Percentiles rank a stretch among this genome's conserved stretches.
Evolutionary conservation across 768 basidiomycete species (phyloP).

Genomic region (Auriscalpium orientale): DNA sequence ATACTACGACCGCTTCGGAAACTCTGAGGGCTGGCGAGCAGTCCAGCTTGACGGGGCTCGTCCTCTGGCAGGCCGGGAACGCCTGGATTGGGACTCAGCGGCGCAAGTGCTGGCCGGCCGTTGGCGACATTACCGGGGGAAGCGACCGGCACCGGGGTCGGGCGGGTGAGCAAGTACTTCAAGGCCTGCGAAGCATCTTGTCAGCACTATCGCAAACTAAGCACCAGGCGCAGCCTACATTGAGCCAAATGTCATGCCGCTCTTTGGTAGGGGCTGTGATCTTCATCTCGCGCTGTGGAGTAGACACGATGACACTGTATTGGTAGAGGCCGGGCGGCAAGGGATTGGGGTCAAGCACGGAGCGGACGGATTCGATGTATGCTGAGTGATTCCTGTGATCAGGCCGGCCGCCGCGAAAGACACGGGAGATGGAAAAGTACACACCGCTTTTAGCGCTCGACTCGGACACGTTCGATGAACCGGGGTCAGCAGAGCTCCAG

Average conservation of each 20-base stretch:
- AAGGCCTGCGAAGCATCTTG: slow-evolving; percentile 54
- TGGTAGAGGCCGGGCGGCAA: slow-evolving; percentile 90
- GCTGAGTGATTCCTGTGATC: slow-evolving; percentile 38
- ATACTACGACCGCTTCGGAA: slow-evolving; percentile 61
- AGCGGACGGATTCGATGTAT: slow-evolving; percentile 87
- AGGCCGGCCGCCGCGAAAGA: neutral
- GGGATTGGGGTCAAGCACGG: slow-evolving; percentile 93
- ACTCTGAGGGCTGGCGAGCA: slow-evolving; percentile 61
- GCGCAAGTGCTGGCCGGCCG: slow-evolving; percentile 3
- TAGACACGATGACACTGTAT: slow-evolving; percentile 88
- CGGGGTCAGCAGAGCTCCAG: slow-evolving; percentile 94
- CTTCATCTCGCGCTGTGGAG: slow-evolving; percentile 94
- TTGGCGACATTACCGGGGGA: slow-evolving; percentile 15
- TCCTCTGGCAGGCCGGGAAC: slow-evolving; percentile 28
- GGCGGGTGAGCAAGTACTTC: slow-evolving; percentile 81
- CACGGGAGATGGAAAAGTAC: slow-evolving; percentile 26
- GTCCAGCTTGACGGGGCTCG: slow-evolving; percentile 40
- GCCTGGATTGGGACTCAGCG: slow-evolving; percentile 24
- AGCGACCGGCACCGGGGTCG: slow-evolving; percentile 28
- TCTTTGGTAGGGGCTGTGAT: slow-evolving; percentile 96
- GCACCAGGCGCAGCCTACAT: slow-evolving; percentile 39
- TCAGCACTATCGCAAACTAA: slow-evolving; percentile 10
- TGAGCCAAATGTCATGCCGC: slow-evolving; percentile 94
- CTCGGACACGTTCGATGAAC: slow-evolving; percentile 79
- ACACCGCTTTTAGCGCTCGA: slow-evolving; percentile 94